phyloP scores from a whole-genome alignment of 768 basidiomycete genomes.

The Leucosporidium creatinivorum region DNA sequence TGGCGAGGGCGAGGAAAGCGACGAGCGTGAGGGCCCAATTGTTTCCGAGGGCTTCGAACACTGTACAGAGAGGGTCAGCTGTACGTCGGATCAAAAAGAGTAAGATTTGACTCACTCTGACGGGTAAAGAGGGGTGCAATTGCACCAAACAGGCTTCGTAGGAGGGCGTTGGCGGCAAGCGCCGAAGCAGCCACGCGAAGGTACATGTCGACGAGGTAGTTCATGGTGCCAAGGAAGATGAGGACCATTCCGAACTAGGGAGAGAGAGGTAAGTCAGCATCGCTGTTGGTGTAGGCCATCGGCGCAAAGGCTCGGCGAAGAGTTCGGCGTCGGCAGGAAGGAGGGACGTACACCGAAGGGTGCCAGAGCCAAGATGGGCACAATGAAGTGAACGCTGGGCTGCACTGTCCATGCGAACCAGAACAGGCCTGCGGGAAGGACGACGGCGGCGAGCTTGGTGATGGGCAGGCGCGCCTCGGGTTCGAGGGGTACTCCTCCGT shows the following conservation, averaged over 20 bases:
- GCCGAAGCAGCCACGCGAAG: constrained; percentile 34
- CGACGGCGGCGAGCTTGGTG: constrained; percentile 42
- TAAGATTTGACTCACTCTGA: constrained; percentile 41
- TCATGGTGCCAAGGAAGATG: constrained; percentile 46
- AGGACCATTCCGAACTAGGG: constrained; percentile 50
- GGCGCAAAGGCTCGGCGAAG: too few relatives aligned
- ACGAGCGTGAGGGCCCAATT: constrained; percentile 36
- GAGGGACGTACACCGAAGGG: constrained; percentile 58
- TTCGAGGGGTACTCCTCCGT: constrained; percentile 39
- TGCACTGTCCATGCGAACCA: constrained; percentile 32
- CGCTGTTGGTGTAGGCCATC: too few relatives aligned
- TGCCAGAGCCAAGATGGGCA: constrained; percentile 57
- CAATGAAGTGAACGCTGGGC: constrained; percentile 53
- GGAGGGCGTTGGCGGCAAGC: constrained; percentile 39
- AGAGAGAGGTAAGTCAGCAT: too few relatives aligned
- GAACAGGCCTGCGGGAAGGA: constrained; percentile 40
- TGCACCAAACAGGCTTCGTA: constrained; percentile 36
- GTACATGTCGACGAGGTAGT: constrained; percentile 29
- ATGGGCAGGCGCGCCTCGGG: constrained; percentile 45
- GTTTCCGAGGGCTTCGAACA: constrained; percentile 35
- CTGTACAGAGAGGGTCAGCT: not conserved
- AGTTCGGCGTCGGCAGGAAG: constrained; percentile 39
- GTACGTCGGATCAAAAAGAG: not conserved
- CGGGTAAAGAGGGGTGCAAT: constrained; percentile 32
- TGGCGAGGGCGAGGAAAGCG: constrained; percentile 30